Base-by-base conservation (phyloP, 2,329 filamentous ascomycete genomes). In the Colletotrichum orchidophilum region DNA sequence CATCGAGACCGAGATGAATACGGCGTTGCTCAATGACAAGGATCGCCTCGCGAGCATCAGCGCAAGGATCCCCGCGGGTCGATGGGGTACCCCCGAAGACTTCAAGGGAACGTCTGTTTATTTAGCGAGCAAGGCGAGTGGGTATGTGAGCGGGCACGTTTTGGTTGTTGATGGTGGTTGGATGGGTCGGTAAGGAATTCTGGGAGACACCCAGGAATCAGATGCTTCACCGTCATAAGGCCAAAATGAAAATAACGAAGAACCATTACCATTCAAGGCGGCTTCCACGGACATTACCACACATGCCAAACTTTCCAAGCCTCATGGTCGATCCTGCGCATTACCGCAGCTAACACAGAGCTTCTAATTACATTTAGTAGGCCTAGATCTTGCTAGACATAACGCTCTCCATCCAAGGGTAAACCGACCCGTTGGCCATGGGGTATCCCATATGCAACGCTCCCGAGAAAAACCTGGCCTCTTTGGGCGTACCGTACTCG, bases 1-100 rank as follows among this genome's bases (percentile, higher is more conserved):
- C 81, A 94, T 97, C 76, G 93, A 89, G 60, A 97, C 95, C n/a
- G 95, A 97, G 72, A 97, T 97, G 95, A 98, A 97, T 80, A 88
- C 87, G 74, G 95, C 94, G 3, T 82, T 98, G 77, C 89, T 97
- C 53, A 88, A 91, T 61, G 91, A 97, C 80, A 81, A 88, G 76
- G 88, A 87, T 75, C 85, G 95, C 42, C 87, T 93, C 71, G 89
- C 86, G 74, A 92, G 92, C 77, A 97, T 97, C 75, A 87, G 93
- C 77, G 90, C 90, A 39, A 85, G 94, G 67, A 97, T 97, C 76
- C 95, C 95, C 0, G 94, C 93, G 0, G 94, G 93, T 0, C 85
- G 94, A 75, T 97, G 95, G 94, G 95, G 94, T 0, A 86, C 80
- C 12, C 92, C 94, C 0, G 94, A 97, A 29, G 95, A 98, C 77